phyloP scores from a whole-genome alignment of 2,329 filamentous ascomycete species.

The Xylariaceae sp. region DNA sequence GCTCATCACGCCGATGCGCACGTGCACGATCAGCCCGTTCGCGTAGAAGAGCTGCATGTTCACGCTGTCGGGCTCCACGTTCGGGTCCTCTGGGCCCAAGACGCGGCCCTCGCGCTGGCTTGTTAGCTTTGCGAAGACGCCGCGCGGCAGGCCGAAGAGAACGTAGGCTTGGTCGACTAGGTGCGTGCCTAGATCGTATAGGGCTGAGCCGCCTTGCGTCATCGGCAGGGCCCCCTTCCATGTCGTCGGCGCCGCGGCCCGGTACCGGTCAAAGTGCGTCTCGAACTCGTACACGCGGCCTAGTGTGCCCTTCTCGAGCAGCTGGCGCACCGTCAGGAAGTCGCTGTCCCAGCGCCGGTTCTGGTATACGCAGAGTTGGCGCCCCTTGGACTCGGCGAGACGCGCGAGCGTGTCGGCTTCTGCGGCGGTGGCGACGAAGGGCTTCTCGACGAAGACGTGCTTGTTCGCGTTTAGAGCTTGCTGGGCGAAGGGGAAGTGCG shows the following conservation, averaged over 20 bases:
- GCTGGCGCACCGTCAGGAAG: constrained; percentile 63
- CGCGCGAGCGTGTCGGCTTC: constrained; percentile 58
- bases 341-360: constrained; percentile 75
- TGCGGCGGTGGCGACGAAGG: constrained; percentile 66
- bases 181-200: constrained; percentile 73
- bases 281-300: constrained; percentile 74
- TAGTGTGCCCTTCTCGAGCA: constrained; percentile 54
- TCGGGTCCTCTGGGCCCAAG: constrained; percentile 33
- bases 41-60: constrained; percentile 64
- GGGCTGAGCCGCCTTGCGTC: constrained; percentile 57
- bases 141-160: constrained; percentile 63
- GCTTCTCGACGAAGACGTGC: constrained; percentile 78
- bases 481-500: constrained; percentile 62
- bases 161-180: constrained; percentile 69
- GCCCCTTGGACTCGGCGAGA: constrained; percentile 46
- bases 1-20: constrained; percentile 64
- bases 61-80: constrained; percentile 50
- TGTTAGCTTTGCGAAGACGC: constrained; percentile 63
- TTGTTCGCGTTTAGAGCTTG: constrained; percentile 64
- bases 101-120: constrained; percentile 52
- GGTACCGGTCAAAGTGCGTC: constrained; percentile 74
- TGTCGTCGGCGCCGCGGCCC: constrained; percentile 49
- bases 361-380: constrained; percentile 64
- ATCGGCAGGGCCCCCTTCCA: constrained; percentile 64
- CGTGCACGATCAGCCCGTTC: constrained; percentile 58